phyloP scores from a whole-genome alignment of 768 basidiomycete species.

The Leccinum arenicola region DNA sequence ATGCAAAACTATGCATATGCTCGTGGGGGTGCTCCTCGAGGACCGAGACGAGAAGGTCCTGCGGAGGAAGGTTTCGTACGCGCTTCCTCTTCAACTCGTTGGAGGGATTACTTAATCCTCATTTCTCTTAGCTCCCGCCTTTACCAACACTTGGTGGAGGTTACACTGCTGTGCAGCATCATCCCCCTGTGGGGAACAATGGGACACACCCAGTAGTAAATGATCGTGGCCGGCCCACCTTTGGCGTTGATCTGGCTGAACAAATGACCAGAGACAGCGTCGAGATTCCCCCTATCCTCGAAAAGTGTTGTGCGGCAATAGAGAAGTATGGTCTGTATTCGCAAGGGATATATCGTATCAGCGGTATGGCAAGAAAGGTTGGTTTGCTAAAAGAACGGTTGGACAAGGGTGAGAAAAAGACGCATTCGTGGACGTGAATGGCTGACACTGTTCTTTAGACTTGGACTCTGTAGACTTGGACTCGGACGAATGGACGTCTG shows the following conservation, averaged over 20 bases:
- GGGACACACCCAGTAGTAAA: slow-evolving; percentile 33
- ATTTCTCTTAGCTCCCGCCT: slow-evolving; percentile 53
- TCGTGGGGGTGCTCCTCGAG: slow-evolving; percentile 60
- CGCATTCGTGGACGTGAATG: slow-evolving; percentile 2
- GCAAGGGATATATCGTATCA: slow-evolving; percentile 92
- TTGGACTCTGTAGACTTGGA: slow-evolving; percentile 85
- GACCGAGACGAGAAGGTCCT: slow-evolving; percentile 87
- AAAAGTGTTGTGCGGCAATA: slow-evolving; percentile 88
- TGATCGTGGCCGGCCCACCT: slow-evolving; percentile 45
- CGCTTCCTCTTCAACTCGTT: slow-evolving; percentile 18
- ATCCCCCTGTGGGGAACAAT: slow-evolving; percentile 24
- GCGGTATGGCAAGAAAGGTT: slow-evolving; percentile 87
- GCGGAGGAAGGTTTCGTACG: slow-evolving; percentile 91
- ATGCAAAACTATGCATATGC: slow-evolving; percentile 98
- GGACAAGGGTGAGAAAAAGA: slow-evolving; percentile 65
- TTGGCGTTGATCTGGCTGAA: slow-evolving; percentile 64
- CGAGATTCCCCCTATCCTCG: slow-evolving; percentile 84
- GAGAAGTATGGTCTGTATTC: slow-evolving; percentile 82
- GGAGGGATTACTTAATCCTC: slow-evolving; percentile 1
- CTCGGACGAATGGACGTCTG: slow-evolving; percentile 84
- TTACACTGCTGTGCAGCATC: slow-evolving; percentile 27
- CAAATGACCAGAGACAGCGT: slow-evolving; percentile 90
- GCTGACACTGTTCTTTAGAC: slow-evolving; percentile 47
- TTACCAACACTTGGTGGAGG: slow-evolving; percentile 43
- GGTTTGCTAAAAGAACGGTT: slow-evolving; percentile 76